These are phyloP conservation scores for Keithomyces neogunnii DNA, from an alignment of 2,329 filamentous ascomycete genomes.

Conservation along the genomic window DNA sequence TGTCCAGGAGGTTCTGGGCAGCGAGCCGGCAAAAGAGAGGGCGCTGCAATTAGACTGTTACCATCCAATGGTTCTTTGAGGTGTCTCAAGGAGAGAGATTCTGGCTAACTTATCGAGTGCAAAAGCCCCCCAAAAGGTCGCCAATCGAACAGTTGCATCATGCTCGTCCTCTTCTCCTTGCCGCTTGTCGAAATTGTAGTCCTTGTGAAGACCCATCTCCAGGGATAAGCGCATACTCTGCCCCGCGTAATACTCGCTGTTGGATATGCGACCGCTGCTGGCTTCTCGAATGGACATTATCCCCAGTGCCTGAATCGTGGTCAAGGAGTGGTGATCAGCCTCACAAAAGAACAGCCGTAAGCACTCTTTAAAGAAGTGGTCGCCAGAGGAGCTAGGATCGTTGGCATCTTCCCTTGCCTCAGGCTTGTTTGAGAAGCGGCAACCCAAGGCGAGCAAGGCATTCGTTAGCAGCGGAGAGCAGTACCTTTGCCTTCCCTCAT, in stretches of 20 bases:
- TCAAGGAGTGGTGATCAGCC: constrained; percentile 50
- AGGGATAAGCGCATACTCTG: constrained; percentile 63
- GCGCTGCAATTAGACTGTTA: constrained; percentile 31
- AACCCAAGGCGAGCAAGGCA: constrained; percentile 54
- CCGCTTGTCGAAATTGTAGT: constrained; percentile 7
- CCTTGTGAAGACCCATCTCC: constrained; percentile 59
- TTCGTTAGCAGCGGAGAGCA: constrained; percentile 61
- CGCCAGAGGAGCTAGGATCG: constrained; percentile 56
- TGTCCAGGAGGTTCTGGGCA: constrained; percentile 50
- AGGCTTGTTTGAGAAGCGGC: constrained; percentile 57
- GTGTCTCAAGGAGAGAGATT: background rate
- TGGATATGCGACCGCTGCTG: constrained; percentile 60
- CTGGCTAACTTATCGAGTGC: constrained; percentile 50
- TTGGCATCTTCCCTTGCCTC: constrained; percentile 50
- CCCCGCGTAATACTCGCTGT: constrained; percentile 63
- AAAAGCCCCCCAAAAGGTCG: constrained; percentile 54
- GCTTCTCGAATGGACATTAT: constrained; percentile 69
- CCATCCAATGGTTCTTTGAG: constrained; percentile 8
- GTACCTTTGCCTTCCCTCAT: constrained; percentile 48
- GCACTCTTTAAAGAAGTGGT: constrained; percentile 65
- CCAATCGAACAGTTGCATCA: constrained; percentile 46
- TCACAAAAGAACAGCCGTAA: constrained; percentile 50
- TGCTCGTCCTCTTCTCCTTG: constrained; percentile 35
- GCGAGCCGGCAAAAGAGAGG: constrained; percentile 51
- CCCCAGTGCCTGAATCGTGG: constrained; percentile 64